A percentile compares a stretch with the other conserved stretches of the same genome.
phyloP scores from a whole-genome alignment of 805 yeast species.

The Wickerhamiella parazyma region DNA sequence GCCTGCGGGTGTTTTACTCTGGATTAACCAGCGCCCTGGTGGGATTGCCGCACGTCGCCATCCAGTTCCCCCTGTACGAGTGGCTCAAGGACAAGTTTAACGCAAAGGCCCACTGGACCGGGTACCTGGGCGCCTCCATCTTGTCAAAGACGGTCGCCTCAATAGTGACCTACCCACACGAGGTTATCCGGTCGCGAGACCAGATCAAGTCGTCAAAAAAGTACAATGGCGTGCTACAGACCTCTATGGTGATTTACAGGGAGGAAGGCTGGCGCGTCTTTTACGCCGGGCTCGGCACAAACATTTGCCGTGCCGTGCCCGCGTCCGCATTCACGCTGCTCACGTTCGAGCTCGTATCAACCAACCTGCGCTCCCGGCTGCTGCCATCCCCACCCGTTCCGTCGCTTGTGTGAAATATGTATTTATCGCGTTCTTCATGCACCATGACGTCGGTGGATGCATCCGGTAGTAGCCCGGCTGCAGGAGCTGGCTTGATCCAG shows the following conservation, averaged over 20 bases:
- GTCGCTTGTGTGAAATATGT: background rate
- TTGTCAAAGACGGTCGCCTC: constrained; percentile 81
- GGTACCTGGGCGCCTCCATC: constrained; percentile 54
- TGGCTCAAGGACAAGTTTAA: constrained; percentile 38
- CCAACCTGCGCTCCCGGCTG: background rate
- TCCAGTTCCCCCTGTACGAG: constrained; percentile 91
- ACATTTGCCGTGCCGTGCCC: constrained; percentile 82
- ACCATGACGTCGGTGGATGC: background rate
- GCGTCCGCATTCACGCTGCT: constrained; percentile 91
- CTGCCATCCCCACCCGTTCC: background rate
- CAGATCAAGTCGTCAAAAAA: constrained; percentile 36
- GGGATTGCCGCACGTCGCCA: constrained; percentile 87
- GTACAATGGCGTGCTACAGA: constrained; percentile 26
- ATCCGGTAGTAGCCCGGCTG: background rate
- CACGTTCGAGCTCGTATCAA: constrained; percentile 51
- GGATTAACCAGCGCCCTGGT: constrained; percentile 84
- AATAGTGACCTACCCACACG: constrained; percentile 87
- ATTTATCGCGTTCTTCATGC: background rate
- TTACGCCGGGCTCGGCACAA: constrained; percentile 79
- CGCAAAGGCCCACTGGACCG: constrained; percentile 22
- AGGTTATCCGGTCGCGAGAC: constrained; percentile 79
- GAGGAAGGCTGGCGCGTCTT: constrained; percentile 73
- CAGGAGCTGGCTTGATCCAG: background rate
- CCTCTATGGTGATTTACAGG: constrained; percentile 31
- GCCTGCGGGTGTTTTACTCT: constrained; percentile 65